Conservation (phyloP, 2,329 filamentous ascomycete species). For the Sphaerulina populicola region DNA sequence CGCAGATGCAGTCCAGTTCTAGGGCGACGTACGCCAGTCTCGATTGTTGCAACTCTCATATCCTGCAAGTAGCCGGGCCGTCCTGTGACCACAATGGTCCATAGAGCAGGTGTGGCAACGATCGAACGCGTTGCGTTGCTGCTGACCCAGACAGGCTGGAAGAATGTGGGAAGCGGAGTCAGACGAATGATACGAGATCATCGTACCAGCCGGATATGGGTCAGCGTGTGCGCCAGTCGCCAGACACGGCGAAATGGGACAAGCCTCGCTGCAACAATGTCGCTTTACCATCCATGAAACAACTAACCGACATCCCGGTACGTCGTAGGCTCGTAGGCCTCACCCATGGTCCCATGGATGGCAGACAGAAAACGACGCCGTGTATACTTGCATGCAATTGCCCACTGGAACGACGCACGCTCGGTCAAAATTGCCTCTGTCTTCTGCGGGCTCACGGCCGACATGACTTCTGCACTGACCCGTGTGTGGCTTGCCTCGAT, state of each 20-base stretch:
- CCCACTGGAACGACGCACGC: background rate
- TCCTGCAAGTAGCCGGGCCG: constrained; percentile 1
- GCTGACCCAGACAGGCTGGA: background rate
- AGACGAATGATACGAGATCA: background rate
- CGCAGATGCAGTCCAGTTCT: background rate
- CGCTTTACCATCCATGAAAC: constrained; percentile 15
- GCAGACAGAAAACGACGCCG: background rate
- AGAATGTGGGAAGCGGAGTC: background rate
- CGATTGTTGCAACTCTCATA: background rate
- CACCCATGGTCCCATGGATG: too few species aligned
- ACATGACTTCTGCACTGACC: background rate
- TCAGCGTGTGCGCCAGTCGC: constrained; percentile 9
- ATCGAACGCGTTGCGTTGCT: background rate
- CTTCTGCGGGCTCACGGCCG: background rate
- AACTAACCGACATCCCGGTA: constrained; percentile 4
- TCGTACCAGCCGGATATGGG: constrained; percentile 7
- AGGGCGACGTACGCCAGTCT: constrained; percentile 1
- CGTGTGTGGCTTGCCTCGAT: background rate
- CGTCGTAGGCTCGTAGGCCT: too few species aligned
- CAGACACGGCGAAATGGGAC: constrained; percentile 14
- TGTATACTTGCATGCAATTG: background rate
- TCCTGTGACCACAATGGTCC: background rate
- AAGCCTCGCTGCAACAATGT: constrained; percentile 20
- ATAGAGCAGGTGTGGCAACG: background rate
- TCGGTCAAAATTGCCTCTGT: constrained; percentile 5